Percentiles rank a stretch among this genome's conserved stretches.
phyloP scores from a whole-genome alignment of 441 rosid species.

The Sinapis alba region DNA sequence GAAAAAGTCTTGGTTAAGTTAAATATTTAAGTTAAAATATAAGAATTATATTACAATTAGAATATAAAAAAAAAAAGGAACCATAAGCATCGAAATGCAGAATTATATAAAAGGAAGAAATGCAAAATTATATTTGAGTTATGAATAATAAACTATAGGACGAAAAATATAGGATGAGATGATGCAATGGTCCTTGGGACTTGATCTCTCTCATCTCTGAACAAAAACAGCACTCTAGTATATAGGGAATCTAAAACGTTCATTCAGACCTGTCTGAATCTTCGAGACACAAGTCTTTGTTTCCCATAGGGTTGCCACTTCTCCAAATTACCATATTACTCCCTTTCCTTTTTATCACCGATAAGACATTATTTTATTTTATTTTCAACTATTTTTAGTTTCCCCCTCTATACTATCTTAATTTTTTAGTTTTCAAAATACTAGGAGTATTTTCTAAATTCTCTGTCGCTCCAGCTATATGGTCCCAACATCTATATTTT shows the following conservation, averaged over 20 bases:
- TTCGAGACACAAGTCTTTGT: slow-evolving; percentile 53
- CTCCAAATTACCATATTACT: slow-evolving; percentile 31
- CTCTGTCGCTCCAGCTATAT: slow-evolving; percentile 43
- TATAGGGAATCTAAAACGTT: slow-evolving; percentile 43
- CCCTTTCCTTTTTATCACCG: slow-evolving; percentile 18
- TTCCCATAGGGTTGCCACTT: slow-evolving; percentile 35
- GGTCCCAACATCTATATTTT: slow-evolving; percentile 32
- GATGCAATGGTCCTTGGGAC: slow-evolving; percentile 45
- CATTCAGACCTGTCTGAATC: slow-evolving; percentile 54
- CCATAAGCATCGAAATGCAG: slow-evolving; percentile 30
- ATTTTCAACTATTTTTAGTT: background rate
- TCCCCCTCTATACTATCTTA: background rate
- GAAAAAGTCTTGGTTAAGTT: background rate
- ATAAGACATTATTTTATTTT: background rate
- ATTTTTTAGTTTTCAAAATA: slow-evolving; percentile 8
- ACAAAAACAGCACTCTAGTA: slow-evolving; percentile 31
- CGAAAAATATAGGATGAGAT: slow-evolving; percentile 25
- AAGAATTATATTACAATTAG: background rate
- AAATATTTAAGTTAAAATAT: background rate
- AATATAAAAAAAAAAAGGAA: slow-evolving; percentile 2
- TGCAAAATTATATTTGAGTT: slow-evolving; percentile 14
- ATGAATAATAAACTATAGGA: background rate
- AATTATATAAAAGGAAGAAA: slow-evolving; percentile 24
- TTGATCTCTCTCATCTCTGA: slow-evolving; percentile 36
- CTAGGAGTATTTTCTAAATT: background rate